Percentiles rank a stretch among this genome's conserved stretches.
These are phyloP conservation scores for Rosa rugosa DNA, from an alignment of 306 rosid genomes.

Conservation along the genomic window DNA sequence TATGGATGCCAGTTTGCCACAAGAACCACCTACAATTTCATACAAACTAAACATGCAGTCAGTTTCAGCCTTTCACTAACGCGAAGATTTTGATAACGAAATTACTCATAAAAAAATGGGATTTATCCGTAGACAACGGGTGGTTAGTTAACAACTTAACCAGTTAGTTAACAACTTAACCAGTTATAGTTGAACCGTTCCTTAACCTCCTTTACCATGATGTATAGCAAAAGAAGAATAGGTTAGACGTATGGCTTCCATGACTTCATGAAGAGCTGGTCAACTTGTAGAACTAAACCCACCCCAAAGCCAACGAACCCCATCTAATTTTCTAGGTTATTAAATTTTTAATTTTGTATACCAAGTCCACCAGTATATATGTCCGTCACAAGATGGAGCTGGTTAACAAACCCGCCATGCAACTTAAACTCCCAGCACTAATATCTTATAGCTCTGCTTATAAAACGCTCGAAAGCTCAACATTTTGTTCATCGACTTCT, in stretches of 20 bases:
- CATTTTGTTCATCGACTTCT: background rate
- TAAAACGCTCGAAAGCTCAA: background rate
- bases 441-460: constrained; percentile 1
- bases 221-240: background rate
- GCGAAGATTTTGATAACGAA: background rate
- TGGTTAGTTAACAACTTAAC: constrained; percentile 23
- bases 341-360: background rate
- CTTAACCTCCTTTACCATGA: constrained; percentile 22
- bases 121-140: background rate
- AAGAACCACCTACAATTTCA: background rate
- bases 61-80: background rate
- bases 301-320: constrained; percentile 46
- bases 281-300: constrained; percentile 18
- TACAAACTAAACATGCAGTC: background rate
- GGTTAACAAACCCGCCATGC: constrained; percentile 62
- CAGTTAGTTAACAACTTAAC: constrained; percentile 28
- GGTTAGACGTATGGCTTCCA: background rate
- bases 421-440: constrained; percentile 11
- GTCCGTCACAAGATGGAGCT: constrained; percentile 59
- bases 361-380: constrained; percentile 30
- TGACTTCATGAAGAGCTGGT: constrained; percentile 20
- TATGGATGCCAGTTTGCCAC: background rate
- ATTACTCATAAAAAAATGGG: background rate
- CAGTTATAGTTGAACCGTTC: constrained; percentile 50
- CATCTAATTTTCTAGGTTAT: constrained; percentile 11